Base-by-base conservation (phyloP, 257 asterid species). In the Nicotiana attenuata region DNA sequence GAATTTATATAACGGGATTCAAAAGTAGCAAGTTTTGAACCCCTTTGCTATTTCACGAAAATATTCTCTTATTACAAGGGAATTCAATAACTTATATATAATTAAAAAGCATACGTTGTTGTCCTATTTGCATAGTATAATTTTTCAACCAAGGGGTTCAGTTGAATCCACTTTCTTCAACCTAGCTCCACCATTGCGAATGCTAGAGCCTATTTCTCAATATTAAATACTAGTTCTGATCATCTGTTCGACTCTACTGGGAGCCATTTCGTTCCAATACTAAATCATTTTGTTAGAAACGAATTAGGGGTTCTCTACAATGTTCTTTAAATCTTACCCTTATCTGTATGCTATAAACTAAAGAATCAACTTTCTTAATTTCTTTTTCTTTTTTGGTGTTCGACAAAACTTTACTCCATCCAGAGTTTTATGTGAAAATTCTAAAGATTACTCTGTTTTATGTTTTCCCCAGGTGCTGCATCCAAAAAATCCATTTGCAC, bases 401-500 rank as follows among this genome's bases (percentile, higher is more conserved):
- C 0, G 75, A 65, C 75, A 31, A 29, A 0, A 16, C 33, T 65
- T 31, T 31, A 14, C 75, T 65, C 24, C 22, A 0, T 31, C 7
- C 11, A 0, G 75, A 66, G 75, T 31, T 16, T 16, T 66, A 66
- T 16, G 15, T 28, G 29, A 28, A 28, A 28, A 28, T 28, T 28
- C 29, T 28, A 7, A 31, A 16, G 26, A 16, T 17, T 17, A 33
- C 0, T 4, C 2, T 31, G 16, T 65, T 84, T 47, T 82, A 20
- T 78, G 61, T 50, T 85, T 81, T 63, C 66, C 66, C 56, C 90
- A 94, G 98, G 98, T 96, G 86, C 89, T 96, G 86, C 97, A 96
- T 87, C 99, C 99, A 35, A 92, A 94, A 88, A 94, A 96, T 78
- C 99, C 99, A 29, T 96, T 94, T 92, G 98, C 99, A 53, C 99